phyloP scores from a whole-genome alignment of 2,329 filamentous ascomycete genomes.

The Botrytis elliptica region DNA sequence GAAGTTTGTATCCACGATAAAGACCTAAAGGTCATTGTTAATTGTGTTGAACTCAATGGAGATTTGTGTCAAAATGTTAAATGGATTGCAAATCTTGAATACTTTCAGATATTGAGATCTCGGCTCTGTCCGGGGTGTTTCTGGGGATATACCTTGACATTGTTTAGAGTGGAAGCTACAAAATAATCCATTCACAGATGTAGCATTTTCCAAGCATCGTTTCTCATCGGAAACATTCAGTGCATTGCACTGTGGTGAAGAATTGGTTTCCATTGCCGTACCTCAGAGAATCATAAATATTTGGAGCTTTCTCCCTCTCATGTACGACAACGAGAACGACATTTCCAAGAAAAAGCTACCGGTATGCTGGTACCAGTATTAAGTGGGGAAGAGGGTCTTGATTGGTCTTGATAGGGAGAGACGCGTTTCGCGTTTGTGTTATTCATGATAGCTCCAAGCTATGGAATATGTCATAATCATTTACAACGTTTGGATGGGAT shows the following conservation, averaged over 20 bases:
- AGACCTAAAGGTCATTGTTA: conserved; percentile 35
- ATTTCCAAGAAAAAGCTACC: not conserved
- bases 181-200: conserved; percentile 44
- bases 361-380: not conserved
- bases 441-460: not conserved
- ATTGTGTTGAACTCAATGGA: not conserved
- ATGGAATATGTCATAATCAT: not conserved
- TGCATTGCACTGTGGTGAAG: conserved; percentile 29
- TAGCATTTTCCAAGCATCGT: conserved; percentile 41
- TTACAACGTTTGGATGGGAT: not conserved
- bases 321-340: not conserved
- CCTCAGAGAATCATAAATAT: not conserved
- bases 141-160: conserved; percentile 38
- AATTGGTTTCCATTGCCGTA: conserved; percentile 1
- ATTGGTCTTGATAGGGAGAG: not conserved
- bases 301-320: not conserved
- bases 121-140: not conserved
- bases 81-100: not conserved
- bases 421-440: not conserved
- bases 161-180: conserved; percentile 45
- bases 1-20: conserved; percentile 50
- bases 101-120: not conserved
- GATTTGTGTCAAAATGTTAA: not conserved
- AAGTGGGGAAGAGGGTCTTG: not conserved
- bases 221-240: conserved; percentile 42